phyloP scores from a whole-genome alignment of 208 protist species.

The Leishmania turanica region DNA sequence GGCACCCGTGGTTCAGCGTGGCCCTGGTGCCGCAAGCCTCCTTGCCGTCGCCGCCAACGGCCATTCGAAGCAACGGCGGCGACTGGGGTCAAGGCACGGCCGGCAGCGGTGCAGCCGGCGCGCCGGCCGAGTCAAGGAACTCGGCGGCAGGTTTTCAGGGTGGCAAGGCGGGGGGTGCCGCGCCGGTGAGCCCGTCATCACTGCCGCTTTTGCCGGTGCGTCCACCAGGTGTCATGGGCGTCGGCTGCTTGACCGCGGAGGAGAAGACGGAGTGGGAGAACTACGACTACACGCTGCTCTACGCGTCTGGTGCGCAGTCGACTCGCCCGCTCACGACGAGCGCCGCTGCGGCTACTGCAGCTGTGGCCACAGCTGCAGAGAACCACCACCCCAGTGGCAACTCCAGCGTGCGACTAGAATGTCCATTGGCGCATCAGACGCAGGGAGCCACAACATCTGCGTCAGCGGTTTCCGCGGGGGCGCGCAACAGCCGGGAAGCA shows the following conservation, averaged over 20 bases:
- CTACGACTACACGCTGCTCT: constrained; percentile 33
- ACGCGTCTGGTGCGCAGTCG: constrained; percentile 11
- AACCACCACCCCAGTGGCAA: background rate
- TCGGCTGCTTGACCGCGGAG: constrained; percentile 27
- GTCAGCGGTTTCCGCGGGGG: background rate
- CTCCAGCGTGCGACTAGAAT: background rate
- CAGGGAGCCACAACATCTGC: background rate
- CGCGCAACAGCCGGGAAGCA: background rate
- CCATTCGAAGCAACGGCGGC: background rate
- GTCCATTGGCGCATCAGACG: background rate
- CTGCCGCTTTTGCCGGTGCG: background rate
- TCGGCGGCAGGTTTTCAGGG: background rate
- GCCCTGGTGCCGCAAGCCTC: constrained; percentile 37
- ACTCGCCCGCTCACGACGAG: background rate
- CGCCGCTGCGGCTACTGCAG: constrained; percentile 3
- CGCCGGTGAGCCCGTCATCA: background rate
- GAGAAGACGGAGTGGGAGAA: constrained; percentile 34
- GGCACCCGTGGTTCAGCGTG: constrained; percentile 78
- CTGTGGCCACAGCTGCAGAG: background rate
- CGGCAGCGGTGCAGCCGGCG: background rate
- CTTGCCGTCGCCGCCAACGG: constrained; percentile 1
- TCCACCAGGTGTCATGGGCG: constrained; percentile 30
- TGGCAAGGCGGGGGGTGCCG: background rate
- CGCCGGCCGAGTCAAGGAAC: background rate
- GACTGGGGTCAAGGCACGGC: background rate